These are phyloP conservation scores for Penicillium turbatum DNA, from an alignment of 495 filamentous ascomycete species.

Conservation along the genomic window DNA sequence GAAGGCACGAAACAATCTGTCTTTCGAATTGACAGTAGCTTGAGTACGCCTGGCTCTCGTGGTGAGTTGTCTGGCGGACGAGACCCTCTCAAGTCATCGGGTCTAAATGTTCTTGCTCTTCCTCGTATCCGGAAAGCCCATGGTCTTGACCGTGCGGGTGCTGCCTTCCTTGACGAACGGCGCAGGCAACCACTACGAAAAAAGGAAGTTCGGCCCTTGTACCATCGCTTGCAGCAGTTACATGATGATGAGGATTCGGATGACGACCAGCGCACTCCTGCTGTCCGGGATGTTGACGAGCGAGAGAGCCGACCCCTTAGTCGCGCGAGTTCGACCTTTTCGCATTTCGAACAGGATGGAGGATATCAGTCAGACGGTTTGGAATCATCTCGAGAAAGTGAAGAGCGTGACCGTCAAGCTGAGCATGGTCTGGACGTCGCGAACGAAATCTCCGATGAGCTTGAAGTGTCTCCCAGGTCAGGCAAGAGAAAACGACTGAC, in stretches of 20 bases:
- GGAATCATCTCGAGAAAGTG: constrained; percentile 11
- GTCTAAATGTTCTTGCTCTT: constrained; percentile 59
- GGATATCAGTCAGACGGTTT: constrained; percentile 40
- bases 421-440: constrained; percentile 5
- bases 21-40: constrained; percentile 50
- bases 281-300: constrained; percentile 72
- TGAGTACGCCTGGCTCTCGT: constrained; percentile 66
- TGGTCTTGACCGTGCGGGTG: constrained; percentile 55
- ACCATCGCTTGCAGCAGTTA: constrained; percentile 53
- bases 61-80: constrained; percentile 27
- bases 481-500: constrained; percentile 69
- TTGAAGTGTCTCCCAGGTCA: constrained; percentile 38
- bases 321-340: constrained; percentile 66
- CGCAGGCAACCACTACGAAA: constrained; percentile 57
- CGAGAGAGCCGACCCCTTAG: constrained; percentile 77
- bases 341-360: constrained; percentile 59
- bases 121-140: constrained; percentile 67
- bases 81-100: constrained; percentile 32
- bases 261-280: constrained; percentile 53
- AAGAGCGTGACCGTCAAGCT: not conserved
- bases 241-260: constrained; percentile 60
- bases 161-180: constrained; percentile 71
- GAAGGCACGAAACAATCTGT: constrained; percentile 48
- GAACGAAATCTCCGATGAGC: constrained; percentile 9
- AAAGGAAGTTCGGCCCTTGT: constrained; percentile 51